These are phyloP conservation scores for Plectosphaerella plurivora DNA, from an alignment of 2,329 filamentous ascomycete genomes.

Conservation along the genomic window DNA sequence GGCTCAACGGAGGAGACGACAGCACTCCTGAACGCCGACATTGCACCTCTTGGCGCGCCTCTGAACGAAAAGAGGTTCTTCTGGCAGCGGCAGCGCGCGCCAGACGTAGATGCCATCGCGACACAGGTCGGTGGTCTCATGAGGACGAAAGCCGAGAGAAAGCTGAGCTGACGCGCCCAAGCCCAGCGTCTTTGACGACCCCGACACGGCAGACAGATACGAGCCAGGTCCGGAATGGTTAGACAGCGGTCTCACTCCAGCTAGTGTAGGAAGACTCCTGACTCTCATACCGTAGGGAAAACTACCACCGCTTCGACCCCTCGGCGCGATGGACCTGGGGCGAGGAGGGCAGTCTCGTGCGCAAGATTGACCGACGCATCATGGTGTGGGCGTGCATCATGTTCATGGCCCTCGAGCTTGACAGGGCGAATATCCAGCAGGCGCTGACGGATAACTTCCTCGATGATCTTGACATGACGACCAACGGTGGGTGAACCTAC, in stretches of 20 bases:
- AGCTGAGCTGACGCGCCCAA: slow-evolving; percentile 4
- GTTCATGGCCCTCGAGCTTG: slow-evolving; percentile 44
- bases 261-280: not conserved
- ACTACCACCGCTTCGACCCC: slow-evolving; percentile 42
- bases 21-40: slow-evolving; percentile 13
- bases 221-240: slow-evolving; percentile 21
- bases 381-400: slow-evolving; percentile 39
- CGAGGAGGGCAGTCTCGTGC: slow-evolving; percentile 30
- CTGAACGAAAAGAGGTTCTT: slow-evolving; percentile 23
- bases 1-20: slow-evolving; percentile 4
- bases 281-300: slow-evolving; percentile 24
- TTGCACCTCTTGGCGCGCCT: slow-evolving; percentile 18
- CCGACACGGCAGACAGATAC: slow-evolving; percentile 27
- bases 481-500: slow-evolving; percentile 27
- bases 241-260: not conserved
- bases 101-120: slow-evolving; percentile 25
- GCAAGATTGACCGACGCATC: slow-evolving; percentile 31
- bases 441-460: slow-evolving; percentile 38
- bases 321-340: slow-evolving; percentile 35
- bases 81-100: slow-evolving; percentile 23
- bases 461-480: slow-evolving; percentile 30
- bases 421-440: slow-evolving; percentile 37
- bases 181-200: slow-evolving; percentile 33
- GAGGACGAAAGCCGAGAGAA: slow-evolving; percentile 11
- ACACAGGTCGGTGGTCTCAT: slow-evolving; percentile 16